These are phyloP conservation scores for Neocallimastix lanati DNA, from an alignment of 192 early-diverging fungal species.

Conservation along the genomic window DNA sequence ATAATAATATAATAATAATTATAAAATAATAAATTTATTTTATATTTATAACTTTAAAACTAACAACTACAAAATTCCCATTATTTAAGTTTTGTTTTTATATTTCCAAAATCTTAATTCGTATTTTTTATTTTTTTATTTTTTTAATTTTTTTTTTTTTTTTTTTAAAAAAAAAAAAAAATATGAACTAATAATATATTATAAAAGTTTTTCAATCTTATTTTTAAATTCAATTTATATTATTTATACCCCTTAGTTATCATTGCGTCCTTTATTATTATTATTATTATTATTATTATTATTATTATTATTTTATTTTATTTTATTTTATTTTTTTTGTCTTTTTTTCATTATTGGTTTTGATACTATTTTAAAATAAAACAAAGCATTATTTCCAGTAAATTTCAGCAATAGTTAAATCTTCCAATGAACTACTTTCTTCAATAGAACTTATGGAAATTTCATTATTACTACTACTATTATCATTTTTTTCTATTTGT, in stretches of 20 bases:
- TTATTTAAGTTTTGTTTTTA: conserved; percentile 19
- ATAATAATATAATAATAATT: too few relatives aligned
- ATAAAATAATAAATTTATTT: too few relatives aligned
- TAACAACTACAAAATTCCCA: conserved; percentile 15
- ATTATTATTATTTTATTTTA: too few relatives aligned
- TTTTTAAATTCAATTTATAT: not conserved
- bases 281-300: too few relatives aligned
- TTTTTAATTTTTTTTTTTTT: too few relatives aligned
- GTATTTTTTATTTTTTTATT: not conserved
- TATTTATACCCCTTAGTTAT: not conserved
- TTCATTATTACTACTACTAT: not conserved
- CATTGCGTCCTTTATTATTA: too few relatives aligned
- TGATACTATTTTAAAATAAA: too few relatives aligned
- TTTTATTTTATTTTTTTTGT: too few relatives aligned
- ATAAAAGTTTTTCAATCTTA: not conserved
- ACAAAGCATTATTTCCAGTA: not conserved
- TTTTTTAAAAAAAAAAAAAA: too few relatives aligned
- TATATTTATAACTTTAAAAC: conserved; percentile 6
- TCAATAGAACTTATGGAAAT: not conserved
- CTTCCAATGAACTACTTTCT: not conserved
- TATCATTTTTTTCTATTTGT: not conserved
- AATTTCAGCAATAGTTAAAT: not conserved
- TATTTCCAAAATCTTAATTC: not conserved
- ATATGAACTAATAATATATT: not conserved
- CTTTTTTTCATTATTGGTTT: too few relatives aligned